phyloP scores from a whole-genome alignment of 2,329 filamentous ascomycete genomes.

The Clarireedia sp. region DNA sequence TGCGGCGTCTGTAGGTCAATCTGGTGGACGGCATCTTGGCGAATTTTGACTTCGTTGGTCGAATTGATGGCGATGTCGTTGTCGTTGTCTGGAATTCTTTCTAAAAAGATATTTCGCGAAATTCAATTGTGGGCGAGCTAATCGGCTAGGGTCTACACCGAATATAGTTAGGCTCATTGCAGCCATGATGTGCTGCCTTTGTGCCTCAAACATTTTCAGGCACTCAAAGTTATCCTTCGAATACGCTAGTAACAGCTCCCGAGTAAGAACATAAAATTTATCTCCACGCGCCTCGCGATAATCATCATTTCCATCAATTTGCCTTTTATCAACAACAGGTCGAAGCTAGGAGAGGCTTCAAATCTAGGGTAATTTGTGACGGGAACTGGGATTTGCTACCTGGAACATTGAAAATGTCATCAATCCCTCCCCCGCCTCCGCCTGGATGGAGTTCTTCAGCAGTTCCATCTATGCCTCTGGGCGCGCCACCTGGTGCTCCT shows the following conservation, averaged over 20 bases:
- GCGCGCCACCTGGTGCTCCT: slow-evolving; percentile 43
- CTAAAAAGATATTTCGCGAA: slow-evolving; percentile 1
- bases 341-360: slow-evolving; percentile 3
- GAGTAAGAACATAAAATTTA: slow-evolving; percentile 4
- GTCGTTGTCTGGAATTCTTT: slow-evolving; percentile 12
- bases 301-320: slow-evolving; percentile 1
- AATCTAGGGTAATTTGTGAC: slow-evolving; percentile 6
- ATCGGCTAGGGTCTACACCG: slow-evolving; percentile 7
- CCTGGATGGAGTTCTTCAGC: slow-evolving; percentile 52
- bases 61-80: slow-evolving; percentile 23
- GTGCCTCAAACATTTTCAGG: not conserved
- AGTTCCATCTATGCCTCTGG: slow-evolving; percentile 43
- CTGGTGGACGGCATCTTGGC: slow-evolving; percentile 45
- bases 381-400: slow-evolving; percentile 22
- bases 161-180: not conserved
- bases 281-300: slow-evolving; percentile 7
- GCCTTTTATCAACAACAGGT: slow-evolving; percentile 5
- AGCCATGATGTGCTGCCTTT: not conserved
- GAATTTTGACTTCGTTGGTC: slow-evolving; percentile 26
- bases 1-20: slow-evolving; percentile 55
- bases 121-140: slow-evolving; percentile 5
- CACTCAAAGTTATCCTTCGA: slow-evolving; percentile 1
- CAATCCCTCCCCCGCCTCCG: slow-evolving; percentile 58
- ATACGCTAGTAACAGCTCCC: slow-evolving; percentile 8
- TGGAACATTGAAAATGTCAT: slow-evolving; percentile 41